Base-by-base conservation (phyloP, 1,284 basidiomycete species). In the Mycena sp. region DNA sequence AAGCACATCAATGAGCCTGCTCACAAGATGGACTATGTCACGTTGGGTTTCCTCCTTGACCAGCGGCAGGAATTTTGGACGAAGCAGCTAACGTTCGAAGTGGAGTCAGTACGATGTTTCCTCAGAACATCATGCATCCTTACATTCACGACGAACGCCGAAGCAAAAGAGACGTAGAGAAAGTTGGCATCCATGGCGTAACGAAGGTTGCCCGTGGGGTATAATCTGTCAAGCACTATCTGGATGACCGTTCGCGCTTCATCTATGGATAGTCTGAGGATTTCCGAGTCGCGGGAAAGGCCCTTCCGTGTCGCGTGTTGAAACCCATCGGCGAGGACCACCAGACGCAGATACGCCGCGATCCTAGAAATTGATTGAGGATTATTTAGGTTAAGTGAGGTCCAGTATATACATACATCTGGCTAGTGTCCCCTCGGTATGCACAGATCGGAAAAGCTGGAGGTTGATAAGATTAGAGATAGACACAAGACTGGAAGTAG, bases 71-170 rank as follows among this genome's bases (percentile, higher is more conserved):
- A 85, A 80, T 63, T 78, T 81, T 2, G 84, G 83, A 5, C 84
- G 82, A 23, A 87, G 75, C 41, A 87, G 74, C 85, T 85, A 67
- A 14, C 32, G 14, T n/a, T 7, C 32, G 32, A 35, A 14, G 32
- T 14, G 32, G 32, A 14, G 7, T 35, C 32, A 35, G 32, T 35
- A 35, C 9, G 9, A 9, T 9, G 32, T 14, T 7, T 9, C 9
- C 32, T 14, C 32, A 35, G 7, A 14, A 35, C 7, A 14, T 9
- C 32, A 35, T 35, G 7, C 40, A 51, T 29, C 49, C 51, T 41
- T 67, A 87, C 86, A 70, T 87, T 86, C 41, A 87, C 76, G 17
- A 88, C 71, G 70, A 86, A 87, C 2, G 85, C 86, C 19, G 86
- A 84, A 4, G 87, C 86, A 70, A 88, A 90, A 6, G 87, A 78